These are phyloP conservation scores for Baudoinia panamericana DNA, from an alignment of 495 filamentous ascomycete species.

Conservation along the genomic window DNA sequence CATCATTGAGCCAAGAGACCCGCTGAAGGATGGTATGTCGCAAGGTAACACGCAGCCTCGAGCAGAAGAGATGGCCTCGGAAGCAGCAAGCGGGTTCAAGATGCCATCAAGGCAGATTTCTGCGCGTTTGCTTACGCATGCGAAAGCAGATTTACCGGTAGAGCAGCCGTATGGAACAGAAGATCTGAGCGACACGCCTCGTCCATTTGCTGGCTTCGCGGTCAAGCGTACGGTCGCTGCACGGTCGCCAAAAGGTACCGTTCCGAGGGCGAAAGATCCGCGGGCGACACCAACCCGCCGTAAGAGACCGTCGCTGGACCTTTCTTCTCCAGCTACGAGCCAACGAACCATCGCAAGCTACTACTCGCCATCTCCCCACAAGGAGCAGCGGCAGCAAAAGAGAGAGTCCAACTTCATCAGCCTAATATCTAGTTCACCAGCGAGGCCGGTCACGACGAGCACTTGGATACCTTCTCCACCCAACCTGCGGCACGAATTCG, in stretches of 20 bases:
- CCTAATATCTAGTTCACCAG: constrained; percentile 20
- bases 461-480: constrained; percentile 9
- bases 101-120: constrained; percentile 6
- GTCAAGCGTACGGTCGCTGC: background rate
- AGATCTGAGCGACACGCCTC: background rate
- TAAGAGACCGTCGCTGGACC: constrained; percentile 11
- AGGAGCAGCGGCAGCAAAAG: background rate
- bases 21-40: background rate
- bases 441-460: constrained; percentile 1
- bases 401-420: constrained; percentile 11
- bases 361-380: constrained; percentile 18
- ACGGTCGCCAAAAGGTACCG: background rate
- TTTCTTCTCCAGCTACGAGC: constrained; percentile 11
- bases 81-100: constrained; percentile 10
- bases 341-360: constrained; percentile 11
- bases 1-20: background rate
- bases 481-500: constrained; percentile 7
- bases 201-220: too few species aligned
- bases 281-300: constrained; percentile 7
- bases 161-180: too few species aligned
- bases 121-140: background rate
- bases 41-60: too few species aligned
- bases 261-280: too few species aligned
- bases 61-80: too few species aligned
- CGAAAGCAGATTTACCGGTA: too few species aligned